Evolutionary conservation across 176 grass and related monocot genomes (phyloP), one percentile per base, ranked within the genome.

Genomic region (Eleusine indica): DNA sequence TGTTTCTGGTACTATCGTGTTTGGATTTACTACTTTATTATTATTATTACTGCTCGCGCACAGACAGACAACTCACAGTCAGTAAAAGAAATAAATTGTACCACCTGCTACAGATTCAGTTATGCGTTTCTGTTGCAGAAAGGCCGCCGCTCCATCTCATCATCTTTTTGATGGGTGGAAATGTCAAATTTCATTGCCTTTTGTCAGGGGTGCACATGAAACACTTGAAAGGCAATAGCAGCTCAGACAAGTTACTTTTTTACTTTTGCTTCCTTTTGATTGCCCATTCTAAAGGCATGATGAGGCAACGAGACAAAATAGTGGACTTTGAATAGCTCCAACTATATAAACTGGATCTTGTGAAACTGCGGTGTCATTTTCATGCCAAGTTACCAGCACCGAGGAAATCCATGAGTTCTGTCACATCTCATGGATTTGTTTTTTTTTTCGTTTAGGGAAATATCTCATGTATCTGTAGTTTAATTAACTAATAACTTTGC

Each of bases 141-240:
- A 83, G 84, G 68, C 32, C 2, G 32, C 68, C 80, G 78, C 86
- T 79, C 73, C 68, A 62, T 86, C 52, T 71, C 39, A 73, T 60
- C 67, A 78, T 60, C 74, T 85, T 71, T 54, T 56, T 40, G 19
- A 48, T 47, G 46, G 40, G 58, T 1, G 48, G 73, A 89, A 89
- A 89, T 64, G 30, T 39, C 56, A 77, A 80, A 42, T 82, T 86
- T 90, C 88, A 78, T 66, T n/a, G 32, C 48, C 67, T 66, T 86
- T 78, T 86, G 79, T 82, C 83, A 90, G 88, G 66, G 66, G 49
- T 35, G 74, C 80, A 74, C 88, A 90, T 47, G 44, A 47, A 47
- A 47, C 44, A 47, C 44, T 47, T 47, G 44, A 47, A 47, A 47
- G 9, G 44, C 44, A 47, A 47, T 47, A 47, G 44, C 44, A 56